Base-by-base conservation (phyloP, 2,329 filamentous ascomycete species). In the Aspergillus sp. region DNA sequence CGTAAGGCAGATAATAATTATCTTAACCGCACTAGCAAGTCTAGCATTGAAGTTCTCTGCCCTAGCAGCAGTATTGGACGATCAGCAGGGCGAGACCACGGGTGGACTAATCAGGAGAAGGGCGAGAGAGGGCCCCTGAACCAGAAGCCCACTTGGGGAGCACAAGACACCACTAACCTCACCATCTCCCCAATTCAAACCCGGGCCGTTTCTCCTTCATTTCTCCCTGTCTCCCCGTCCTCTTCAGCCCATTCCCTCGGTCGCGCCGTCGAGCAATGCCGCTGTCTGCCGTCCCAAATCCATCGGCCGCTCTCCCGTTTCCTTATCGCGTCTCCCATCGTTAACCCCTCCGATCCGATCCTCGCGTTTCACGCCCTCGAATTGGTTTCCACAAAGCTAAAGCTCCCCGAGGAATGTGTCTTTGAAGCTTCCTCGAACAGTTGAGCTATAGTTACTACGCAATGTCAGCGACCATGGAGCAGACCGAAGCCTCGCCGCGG, bases 31-130 rank as follows among this genome's bases (percentile, higher is more conserved):
- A 48, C 49, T 44, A 52, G 39, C 24, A 51, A 11, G n/a, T n/a
- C n/a, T 24, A 24, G 24, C 24, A n/a, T n/a, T 50, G 39, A 34
- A 32, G 49, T 24, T 38, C 26, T 30, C 22, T 56, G 43, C 32
- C 49, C 26, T 26, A 41, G 32, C 15, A 42, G 26, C n/a, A 58
- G 54, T 57, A 62, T 65, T 70, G 66, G 62, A 60, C 54, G 68
- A 69, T 68, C 67, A 64, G 62, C 64, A 57, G 58, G 66, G 62
- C 65, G 62, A 67, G 66, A 67, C 63, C 53, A 30, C 12, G 34
- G 51, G 44, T 39, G 44, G 34, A 22, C 47, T 32, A 30, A 53
- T 59, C 41, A 54, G 53, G 47, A 38, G 22, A 34, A 17, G 22
- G n/a, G 15, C 34, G 13, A 44, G 44, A 41, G 17, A 20, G 30